Evolutionary conservation across 1,139 yeast genomes (phyloP), one percentile per base, ranked within the genome.

Genomic region (Spathaspora jeffriesii): DNA sequence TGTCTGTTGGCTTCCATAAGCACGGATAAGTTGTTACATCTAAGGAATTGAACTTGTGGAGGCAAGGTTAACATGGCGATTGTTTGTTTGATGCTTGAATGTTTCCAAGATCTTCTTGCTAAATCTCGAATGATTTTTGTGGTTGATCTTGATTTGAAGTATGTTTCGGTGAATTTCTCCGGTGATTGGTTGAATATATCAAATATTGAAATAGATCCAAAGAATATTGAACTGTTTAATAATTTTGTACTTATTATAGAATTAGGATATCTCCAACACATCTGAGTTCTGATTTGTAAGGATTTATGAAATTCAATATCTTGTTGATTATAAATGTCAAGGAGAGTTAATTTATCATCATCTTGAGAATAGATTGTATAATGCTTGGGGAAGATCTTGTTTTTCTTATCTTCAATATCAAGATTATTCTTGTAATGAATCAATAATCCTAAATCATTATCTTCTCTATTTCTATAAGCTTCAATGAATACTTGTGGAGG

Each of bases 91-190:
- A 65, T 61, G 8, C 61, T 60, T 0, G 86, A 74, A 62, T 91
- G 97, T 58, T 79, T 81, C 99, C 99, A 93, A 3, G 97, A 85
- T 56, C 96, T 80, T 64, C 98, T 81, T 3, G 96, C 95, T 51
- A 93, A 67, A 60, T 91, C 97, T 58, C 98, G 81, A 28, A 90
- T 79, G 28, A 92, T 75, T 62, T 89, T 88, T 30, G 81, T 78
- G 47, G 88, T 69, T 7, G 91, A 76, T 55, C 85, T 69, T 48
- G 62, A 59, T 25, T 60, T 57, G 56, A 74, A 73, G 53, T 75
- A 75, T 3, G 59, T 43, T 44, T 73, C 79, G 48, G 64, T 68
- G 51, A 64, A 72, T 51, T 67, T 68, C 30, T 59, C 60, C 17
- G 67, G 55, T 27, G 68, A 63, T 4, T 59, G 61, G 13, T 65